phyloP scores from a whole-genome alignment of 345 rosid genomes.

The Carallia brachiata region DNA sequence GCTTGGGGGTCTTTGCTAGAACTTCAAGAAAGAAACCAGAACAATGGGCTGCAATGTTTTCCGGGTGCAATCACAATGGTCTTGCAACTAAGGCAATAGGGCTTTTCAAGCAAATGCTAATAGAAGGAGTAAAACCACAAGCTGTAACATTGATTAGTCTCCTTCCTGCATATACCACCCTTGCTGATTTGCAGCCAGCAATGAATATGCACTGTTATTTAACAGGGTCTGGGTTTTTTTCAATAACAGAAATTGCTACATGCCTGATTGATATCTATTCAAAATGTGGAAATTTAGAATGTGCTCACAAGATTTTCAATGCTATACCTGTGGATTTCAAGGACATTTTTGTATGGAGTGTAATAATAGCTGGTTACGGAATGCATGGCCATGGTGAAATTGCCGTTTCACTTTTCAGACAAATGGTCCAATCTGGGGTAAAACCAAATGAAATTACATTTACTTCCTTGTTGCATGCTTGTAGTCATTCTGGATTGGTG shows the following conservation, averaged over 20 bases:
- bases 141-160: conserved; percentile 57
- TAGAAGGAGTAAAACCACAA: conserved; percentile 44
- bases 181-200: conserved; percentile 52
- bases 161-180: conserved; percentile 59
- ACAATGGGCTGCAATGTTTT: conserved; percentile 72
- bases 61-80: conserved; percentile 53
- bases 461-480: conserved; percentile 57
- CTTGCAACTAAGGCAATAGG: conserved; percentile 41
- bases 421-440: conserved; percentile 58
- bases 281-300: conserved; percentile 58
- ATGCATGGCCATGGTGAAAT: conserved; percentile 58
- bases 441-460: conserved; percentile 56
- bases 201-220: conserved; percentile 51
- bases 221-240: conserved; percentile 49
- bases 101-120: conserved; percentile 50
- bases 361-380: conserved; percentile 54
- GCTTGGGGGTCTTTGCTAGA: conserved; percentile 51
- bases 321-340: conserved; percentile 40
- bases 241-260: conserved; percentile 47
- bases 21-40: conserved; percentile 49
- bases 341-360: conserved; percentile 60
- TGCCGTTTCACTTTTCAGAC: conserved; percentile 51
- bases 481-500: conserved; percentile 60
- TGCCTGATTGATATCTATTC: conserved; percentile 56
- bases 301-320: conserved; percentile 46